These are phyloP conservation scores for Gentiana straminea DNA, from an alignment of 257 asterid genomes.

Conservation along the genomic window DNA sequence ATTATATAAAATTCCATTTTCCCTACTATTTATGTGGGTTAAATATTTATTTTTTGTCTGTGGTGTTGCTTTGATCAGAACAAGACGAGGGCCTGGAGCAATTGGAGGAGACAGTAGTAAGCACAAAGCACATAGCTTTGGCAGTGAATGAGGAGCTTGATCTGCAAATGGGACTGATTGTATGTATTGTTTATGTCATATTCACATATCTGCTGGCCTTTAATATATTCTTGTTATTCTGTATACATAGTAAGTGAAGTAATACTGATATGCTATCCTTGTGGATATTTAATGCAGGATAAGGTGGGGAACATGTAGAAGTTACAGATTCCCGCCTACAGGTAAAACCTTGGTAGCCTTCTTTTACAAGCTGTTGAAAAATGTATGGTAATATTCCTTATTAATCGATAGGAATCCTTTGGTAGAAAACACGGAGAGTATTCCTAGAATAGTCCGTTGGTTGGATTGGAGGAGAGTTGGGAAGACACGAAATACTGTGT, in stretches of 20 bases:
- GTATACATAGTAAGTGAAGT: neutral
- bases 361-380: neutral
- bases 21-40: neutral
- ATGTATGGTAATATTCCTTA: too few species aligned
- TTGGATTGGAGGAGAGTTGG: too few species aligned
- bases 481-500: too few species aligned
- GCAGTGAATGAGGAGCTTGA: constrained; percentile 94
- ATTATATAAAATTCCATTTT: neutral
- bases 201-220: constrained; percentile 8
- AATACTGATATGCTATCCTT: neutral
- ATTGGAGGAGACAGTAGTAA: constrained; percentile 75
- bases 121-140: constrained; percentile 92
- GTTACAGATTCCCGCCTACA: constrained; percentile 61
- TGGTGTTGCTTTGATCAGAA: constrained; percentile 32
- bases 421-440: too few species aligned
- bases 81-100: constrained; percentile 92
- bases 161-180: constrained; percentile 83
- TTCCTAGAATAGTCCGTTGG: too few species aligned
- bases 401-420: too few species aligned
- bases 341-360: constrained; percentile 29
- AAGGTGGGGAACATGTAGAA: constrained; percentile 70
- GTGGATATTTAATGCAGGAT: constrained; percentile 36
- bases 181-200: constrained; percentile 21
- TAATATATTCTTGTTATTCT: neutral
- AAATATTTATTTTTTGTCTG: constrained; percentile 1